A percentile compares a stretch with the other conserved stretches of the same genome.
phyloP scores from a whole-genome alignment of 331 rosid species.

The Rosa hybrid region DNA sequence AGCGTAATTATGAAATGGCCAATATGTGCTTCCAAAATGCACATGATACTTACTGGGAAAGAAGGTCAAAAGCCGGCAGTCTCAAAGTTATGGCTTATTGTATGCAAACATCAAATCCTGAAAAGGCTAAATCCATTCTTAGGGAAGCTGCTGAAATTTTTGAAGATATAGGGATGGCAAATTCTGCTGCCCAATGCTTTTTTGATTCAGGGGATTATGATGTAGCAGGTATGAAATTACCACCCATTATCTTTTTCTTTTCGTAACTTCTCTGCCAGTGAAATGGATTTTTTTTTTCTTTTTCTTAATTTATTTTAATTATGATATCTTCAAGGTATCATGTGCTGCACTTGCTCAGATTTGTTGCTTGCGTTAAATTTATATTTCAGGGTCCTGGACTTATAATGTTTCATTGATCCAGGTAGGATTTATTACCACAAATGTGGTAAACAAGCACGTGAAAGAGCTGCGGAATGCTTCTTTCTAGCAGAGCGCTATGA shows the following conservation, averaged over 20 bases:
- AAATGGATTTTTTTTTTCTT: no score
- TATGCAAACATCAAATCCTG: slow-evolving; percentile 15
- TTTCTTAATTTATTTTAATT: no score
- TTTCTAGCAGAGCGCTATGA: not conserved
- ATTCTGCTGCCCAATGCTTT: slow-evolving; percentile 30
- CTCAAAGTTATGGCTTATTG: slow-evolving; percentile 24
- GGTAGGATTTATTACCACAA: not conserved
- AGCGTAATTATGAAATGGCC: slow-evolving; percentile 27
- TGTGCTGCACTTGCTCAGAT: no score
- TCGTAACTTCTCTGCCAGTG: no score
- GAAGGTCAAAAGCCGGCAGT: slow-evolving; percentile 30
- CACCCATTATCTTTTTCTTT: not conserved
- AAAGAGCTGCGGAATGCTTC: not conserved
- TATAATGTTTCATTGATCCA: not conserved
- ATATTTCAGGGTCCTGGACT: no score
- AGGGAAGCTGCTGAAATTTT: not conserved
- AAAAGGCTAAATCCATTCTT: slow-evolving; percentile 10
- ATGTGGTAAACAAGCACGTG: not conserved
- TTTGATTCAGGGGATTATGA: slow-evolving; percentile 28
- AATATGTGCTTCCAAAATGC: slow-evolving; percentile 40
- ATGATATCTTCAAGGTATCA: no score
- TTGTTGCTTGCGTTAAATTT: no score
- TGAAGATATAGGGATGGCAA: not conserved
- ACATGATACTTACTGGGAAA: slow-evolving; percentile 13
- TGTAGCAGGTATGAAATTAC: slow-evolving; percentile 32